A percentile compares a stretch with the other conserved stretches of the same genome.
Evolutionary conservation across 2,329 filamentous ascomycete species (phyloP).

Genomic region (Microcyclosporella mali): DNA sequence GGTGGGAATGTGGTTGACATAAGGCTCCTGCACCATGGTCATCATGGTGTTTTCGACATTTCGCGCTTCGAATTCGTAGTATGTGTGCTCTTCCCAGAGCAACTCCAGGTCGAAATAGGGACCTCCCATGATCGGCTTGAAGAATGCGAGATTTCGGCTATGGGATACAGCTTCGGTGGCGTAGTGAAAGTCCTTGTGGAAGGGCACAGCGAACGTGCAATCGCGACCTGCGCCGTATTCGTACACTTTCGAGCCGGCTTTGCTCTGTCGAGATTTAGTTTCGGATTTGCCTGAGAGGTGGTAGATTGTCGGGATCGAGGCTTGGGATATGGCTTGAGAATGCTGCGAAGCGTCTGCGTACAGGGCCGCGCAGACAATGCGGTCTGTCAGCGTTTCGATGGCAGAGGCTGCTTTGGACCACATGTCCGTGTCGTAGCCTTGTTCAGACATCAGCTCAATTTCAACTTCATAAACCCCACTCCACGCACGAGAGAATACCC

Average conservation of each 20-base stretch:
- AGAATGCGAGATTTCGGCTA: conserved; percentile 57
- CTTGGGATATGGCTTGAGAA: conserved; percentile 12
- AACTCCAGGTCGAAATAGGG: conserved; percentile 68
- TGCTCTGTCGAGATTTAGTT: conserved; percentile 12
- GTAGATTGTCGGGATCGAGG: conserved; percentile 20
- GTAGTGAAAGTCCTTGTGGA: conserved; percentile 47
- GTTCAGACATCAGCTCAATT: neutral
- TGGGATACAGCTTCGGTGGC: conserved; percentile 56
- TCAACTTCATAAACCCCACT: neutral
- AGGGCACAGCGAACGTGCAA: conserved; percentile 46
- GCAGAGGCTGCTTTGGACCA: conserved; percentile 21
- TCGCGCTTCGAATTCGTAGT: conserved; percentile 62
- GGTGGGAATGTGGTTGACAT: conserved; percentile 71
- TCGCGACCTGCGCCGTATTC: conserved; percentile 42
- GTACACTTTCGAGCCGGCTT: conserved; percentile 28
- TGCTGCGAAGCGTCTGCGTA: conserved; percentile 26
- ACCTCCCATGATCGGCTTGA: conserved; percentile 58
- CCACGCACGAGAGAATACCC: conserved; percentile 5
- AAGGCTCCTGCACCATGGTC: conserved; percentile 75
- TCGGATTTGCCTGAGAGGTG: conserved; percentile 21
- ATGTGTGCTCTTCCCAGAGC: conserved; percentile 74
- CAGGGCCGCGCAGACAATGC: conserved; percentile 30
- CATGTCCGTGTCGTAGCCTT: conserved; percentile 12
- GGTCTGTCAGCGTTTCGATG: conserved; percentile 19
- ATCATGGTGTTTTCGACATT: conserved; percentile 67